Conservation (phyloP, 495 filamentous ascomycete species). For the Penicillium manginii region DNA sequence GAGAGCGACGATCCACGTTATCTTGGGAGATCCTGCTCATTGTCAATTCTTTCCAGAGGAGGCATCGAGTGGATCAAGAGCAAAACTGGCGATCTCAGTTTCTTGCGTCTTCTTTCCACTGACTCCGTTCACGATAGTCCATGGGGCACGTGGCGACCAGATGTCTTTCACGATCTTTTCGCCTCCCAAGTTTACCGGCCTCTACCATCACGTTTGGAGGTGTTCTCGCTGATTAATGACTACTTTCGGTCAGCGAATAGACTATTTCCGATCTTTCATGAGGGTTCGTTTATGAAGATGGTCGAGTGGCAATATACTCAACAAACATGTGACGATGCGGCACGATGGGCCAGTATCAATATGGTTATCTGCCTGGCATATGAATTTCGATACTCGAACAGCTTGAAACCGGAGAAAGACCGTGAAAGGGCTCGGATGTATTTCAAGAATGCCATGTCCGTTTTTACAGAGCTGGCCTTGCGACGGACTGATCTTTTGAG, state of each 20-base stretch:
- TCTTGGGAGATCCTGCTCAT: constrained; percentile 88
- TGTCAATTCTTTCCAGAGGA: constrained; percentile 93
- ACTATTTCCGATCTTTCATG: constrained; percentile 95
- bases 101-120: constrained; percentile 80
- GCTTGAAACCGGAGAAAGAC: constrained; percentile 81
- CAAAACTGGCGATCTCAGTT: constrained; percentile 87
- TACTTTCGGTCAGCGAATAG: constrained; percentile 96
- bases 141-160: constrained; percentile 89
- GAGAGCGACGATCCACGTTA: constrained; percentile 88
- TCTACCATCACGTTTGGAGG: constrained; percentile 78
- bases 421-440: constrained; percentile 89
- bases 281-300: constrained; percentile 92
- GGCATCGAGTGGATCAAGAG: constrained; percentile 97
- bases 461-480: constrained; percentile 86
- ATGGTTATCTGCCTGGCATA: constrained; percentile 88
- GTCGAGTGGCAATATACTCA: constrained; percentile 91
- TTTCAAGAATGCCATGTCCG: constrained; percentile 93
- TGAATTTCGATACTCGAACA: constrained; percentile 85
- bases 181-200: constrained; percentile 75
- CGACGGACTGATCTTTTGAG: constrained; percentile 92
- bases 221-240: constrained; percentile 78
- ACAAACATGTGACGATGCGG: constrained; percentile 88
- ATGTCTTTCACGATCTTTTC: constrained; percentile 91
- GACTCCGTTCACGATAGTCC: constrained; percentile 76
- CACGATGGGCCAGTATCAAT: constrained; percentile 97